phyloP scores from a whole-genome alignment of 1,284 basidiomycete genomes.

The Cryptococcus depauperatus region DNA sequence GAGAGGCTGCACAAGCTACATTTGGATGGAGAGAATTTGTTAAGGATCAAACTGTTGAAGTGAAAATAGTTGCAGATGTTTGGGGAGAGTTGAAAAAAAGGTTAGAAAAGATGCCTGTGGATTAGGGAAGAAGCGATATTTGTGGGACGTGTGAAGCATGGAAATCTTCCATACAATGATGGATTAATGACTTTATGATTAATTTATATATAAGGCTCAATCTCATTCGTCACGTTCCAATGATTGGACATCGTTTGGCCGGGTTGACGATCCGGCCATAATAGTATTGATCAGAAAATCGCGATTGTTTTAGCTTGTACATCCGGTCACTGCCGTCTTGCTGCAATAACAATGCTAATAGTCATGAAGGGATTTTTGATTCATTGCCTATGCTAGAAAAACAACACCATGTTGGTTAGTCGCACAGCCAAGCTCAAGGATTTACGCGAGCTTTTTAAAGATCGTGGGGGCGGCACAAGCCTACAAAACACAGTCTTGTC shows the following conservation, averaged over 20 bases:
- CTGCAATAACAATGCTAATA: no score
- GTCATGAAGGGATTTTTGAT: background rate
- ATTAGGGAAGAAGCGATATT: slow-evolving; percentile 47
- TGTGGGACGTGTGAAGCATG: no score
- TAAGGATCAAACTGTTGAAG: slow-evolving; percentile 60
- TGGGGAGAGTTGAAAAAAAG: slow-evolving; percentile 65
- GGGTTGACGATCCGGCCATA: no score
- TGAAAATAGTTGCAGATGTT: slow-evolving; percentile 55
- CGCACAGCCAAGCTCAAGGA: background rate
- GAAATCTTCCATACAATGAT: background rate
- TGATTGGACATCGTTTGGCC: no score
- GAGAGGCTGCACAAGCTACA: slow-evolving; percentile 73
- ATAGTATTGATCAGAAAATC: no score
- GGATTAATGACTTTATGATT: background rate
- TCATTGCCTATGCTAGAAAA: background rate
- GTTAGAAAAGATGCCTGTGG: slow-evolving; percentile 72
- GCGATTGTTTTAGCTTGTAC: no score
- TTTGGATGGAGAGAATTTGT: slow-evolving; percentile 63
- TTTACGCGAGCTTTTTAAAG: slow-evolving; percentile 53
- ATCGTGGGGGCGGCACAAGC: slow-evolving; percentile 52
- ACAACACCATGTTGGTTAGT: background rate
- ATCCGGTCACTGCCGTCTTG: no score
- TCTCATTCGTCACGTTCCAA: no score
- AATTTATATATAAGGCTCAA: no score
- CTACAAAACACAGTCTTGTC: background rate